Conservation (phyloP, 2,329 filamentous ascomycete species). For the Xylaria digitata region DNA sequence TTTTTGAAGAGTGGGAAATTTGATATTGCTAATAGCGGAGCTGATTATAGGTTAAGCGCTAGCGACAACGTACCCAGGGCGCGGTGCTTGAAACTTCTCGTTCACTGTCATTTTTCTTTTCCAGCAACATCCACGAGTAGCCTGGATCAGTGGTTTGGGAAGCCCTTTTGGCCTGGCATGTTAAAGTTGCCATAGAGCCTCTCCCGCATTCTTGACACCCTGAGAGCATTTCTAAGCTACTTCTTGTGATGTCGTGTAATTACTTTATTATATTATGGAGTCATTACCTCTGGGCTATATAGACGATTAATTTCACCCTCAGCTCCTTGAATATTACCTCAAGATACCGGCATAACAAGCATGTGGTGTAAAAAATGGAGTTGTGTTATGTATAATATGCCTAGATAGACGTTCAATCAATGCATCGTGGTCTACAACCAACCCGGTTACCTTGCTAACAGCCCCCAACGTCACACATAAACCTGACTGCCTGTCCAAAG, state of each 20-base stretch:
- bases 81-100: conserved; percentile 1
- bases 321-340: too few species aligned
- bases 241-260: too few species aligned
- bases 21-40: conserved; percentile 29
- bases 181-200: conserved; percentile 20
- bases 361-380: too few species aligned
- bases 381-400: too few species aligned
- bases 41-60: conserved; percentile 20
- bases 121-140: conserved; percentile 25
- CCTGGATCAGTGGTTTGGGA: conserved; percentile 26
- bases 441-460: not conserved
- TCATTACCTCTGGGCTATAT: too few species aligned
- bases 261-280: too few species aligned
- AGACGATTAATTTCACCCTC: too few species aligned
- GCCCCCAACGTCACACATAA: not conserved
- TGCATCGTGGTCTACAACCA: too few species aligned
- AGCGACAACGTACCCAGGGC: conserved; percentile 15
- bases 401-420: too few species aligned
- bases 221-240: too few species aligned
- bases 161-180: conserved; percentile 23
- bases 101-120: conserved; percentile 9
- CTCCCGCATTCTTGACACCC: conserved; percentile 26
- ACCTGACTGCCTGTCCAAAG: too few species aligned
- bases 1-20: not conserved
- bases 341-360: too few species aligned